A percentile compares a stretch with the other conserved stretches of the same genome.
Conservation (phyloP, 1,284 basidiomycete species). For the Sporisorium sorghi region DNA sequence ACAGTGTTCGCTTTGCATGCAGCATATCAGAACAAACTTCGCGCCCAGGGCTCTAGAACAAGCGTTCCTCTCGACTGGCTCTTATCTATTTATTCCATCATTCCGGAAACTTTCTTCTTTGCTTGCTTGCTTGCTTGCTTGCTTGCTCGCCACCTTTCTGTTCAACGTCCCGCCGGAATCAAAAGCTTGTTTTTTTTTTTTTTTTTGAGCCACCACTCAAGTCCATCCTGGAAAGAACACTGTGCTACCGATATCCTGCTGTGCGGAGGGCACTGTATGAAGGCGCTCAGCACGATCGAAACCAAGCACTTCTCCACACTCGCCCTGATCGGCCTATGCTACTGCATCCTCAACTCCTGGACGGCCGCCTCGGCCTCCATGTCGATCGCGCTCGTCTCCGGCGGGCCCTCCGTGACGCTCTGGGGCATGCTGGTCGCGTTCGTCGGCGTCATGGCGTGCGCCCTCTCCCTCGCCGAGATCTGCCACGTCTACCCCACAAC, state of each 20-base stretch:
- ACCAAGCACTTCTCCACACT: conserved; percentile 46
- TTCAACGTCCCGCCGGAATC: no score
- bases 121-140: no score
- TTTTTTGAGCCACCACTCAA: no score
- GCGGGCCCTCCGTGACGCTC: conserved; percentile 69
- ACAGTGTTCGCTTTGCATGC: background rate
- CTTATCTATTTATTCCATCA: no score
- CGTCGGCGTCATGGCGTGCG: conserved; percentile 68
- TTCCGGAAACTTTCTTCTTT: no score
- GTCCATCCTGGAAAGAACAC: no score
- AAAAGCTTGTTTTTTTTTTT: no score
- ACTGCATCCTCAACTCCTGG: conserved; percentile 65
- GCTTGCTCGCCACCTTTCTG: no score
- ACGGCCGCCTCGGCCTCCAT: conserved; percentile 64
- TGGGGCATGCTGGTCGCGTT: conserved; percentile 70
- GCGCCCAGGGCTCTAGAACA: conserved; percentile 27
- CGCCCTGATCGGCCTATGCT: conserved; percentile 47
- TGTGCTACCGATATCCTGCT: no score
- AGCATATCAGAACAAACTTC: background rate
- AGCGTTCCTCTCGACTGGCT: conserved; percentile 4
- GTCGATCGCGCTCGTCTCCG: conserved; percentile 65
- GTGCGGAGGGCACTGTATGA: background rate
- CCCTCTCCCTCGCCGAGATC: conserved; percentile 69
- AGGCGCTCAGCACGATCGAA: background rate
- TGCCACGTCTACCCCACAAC: conserved; percentile 57